Evolutionary conservation across 495 filamentous ascomycete genomes (phyloP), one percentile per base, ranked within the genome.

Genomic region (Schizothecium vesticola): DNA sequence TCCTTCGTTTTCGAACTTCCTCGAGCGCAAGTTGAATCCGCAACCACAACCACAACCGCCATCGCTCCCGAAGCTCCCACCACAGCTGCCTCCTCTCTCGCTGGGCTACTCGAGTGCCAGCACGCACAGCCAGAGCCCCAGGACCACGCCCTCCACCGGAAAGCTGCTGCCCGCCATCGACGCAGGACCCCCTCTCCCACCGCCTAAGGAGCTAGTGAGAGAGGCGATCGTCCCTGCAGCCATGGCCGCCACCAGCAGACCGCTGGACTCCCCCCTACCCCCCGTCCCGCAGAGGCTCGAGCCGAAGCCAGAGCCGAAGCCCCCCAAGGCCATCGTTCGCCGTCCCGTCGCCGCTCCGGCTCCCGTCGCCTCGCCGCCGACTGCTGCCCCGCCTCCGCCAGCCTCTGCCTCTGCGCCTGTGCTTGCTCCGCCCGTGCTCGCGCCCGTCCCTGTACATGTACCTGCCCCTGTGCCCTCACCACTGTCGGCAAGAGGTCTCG

Each of bases 261-360:
- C 72, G 28, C 64, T 72, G 26, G 56, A 70, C 59, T 75, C 73
- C 31, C 76, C 76, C n/a, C 70, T 75, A 3, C 77, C 75, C 43
- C 74, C 75, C 6, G 66, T 75, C 7, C 72, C 75, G 13, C 51
- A 60, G 56, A 69, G 66, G 68, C 16, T 63, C 11, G 36, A 51
- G 43, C 16, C 43, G 43, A 51, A n/a, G 43, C 43, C 43, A n/a
- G 43, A 51, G 1, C 43, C 43, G 23, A 19, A 64, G 63, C 19
- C 63, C 68, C 69, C 62, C 11, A 75, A 73, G 70, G 63, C 71
- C 56, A 77, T 78, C 24, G 71, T 74, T 28, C 70, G 76, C 24
- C 73, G 74, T 55, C 75, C 78, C 56, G 72, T 78, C 57, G 72
- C 70, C 61, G 57, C 69, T 57, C 72, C 66, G 60, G 9, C 43